Evolutionary conservation across 2,329 filamentous ascomycete genomes (phyloP).

Genomic region (Neoascochyta sp.): DNA sequence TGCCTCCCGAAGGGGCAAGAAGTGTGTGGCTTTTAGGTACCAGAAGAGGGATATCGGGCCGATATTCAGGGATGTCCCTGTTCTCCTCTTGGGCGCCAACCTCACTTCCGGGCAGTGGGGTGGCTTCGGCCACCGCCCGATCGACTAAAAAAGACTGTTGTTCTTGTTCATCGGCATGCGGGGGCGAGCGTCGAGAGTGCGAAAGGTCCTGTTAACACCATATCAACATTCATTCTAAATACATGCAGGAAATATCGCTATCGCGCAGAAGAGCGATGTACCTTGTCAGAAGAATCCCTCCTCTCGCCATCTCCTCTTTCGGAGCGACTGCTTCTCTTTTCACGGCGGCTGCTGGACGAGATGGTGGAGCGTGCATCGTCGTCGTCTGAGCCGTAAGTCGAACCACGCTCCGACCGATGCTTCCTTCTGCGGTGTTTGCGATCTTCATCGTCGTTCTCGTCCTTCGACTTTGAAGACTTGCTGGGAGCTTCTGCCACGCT

Average conservation of each 20-base stretch:
- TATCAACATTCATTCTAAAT: conserved; percentile 33
- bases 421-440: conserved; percentile 46
- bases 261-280: conserved; percentile 34
- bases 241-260: conserved; percentile 24
- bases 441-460: conserved; percentile 41
- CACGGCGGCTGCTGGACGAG: conserved; percentile 36
- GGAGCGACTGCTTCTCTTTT: conserved; percentile 42
- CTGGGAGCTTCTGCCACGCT: conserved; percentile 30
- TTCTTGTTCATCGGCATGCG: conserved; percentile 34
- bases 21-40: conserved; percentile 22
- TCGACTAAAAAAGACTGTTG: conserved; percentile 61
- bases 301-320: conserved; percentile 34
- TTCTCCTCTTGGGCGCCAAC: conserved; percentile 19
- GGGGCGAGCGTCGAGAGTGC: conserved; percentile 22
- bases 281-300: conserved; percentile 37
- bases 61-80: conserved; percentile 32
- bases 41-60: conserved; percentile 29
- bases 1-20: conserved; percentile 15
- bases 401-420: conserved; percentile 39
- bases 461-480: conserved; percentile 30
- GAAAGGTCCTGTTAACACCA: conserved; percentile 30
- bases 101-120: conserved; percentile 46
- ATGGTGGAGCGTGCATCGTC: conserved; percentile 36
- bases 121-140: conserved; percentile 54
- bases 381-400: conserved; percentile 38